A percentile compares a stretch with the other conserved stretches of the same genome.
Conservation (phyloP, 352 stramenopile genomes). For the Phytophthora pisi region DNA sequence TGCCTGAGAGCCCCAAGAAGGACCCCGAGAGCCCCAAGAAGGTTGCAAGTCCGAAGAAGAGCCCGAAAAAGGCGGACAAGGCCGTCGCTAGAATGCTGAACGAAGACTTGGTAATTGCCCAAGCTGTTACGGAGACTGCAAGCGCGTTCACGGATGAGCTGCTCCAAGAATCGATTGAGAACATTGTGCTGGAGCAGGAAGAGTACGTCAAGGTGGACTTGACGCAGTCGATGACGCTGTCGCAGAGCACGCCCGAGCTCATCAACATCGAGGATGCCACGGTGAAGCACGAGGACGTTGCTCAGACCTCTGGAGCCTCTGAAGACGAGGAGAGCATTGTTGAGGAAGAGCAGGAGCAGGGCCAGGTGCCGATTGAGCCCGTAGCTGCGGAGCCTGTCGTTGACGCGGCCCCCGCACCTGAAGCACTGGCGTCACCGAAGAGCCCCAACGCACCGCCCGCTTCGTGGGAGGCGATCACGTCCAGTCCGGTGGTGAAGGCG, state of each 20-base stretch:
- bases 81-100: slow-evolving; percentile 27
- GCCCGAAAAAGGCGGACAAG: slow-evolving; percentile 6
- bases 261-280: slow-evolving; percentile 35
- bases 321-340: slow-evolving; percentile 30
- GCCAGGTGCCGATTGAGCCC: slow-evolving; percentile 7
- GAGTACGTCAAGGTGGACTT: slow-evolving; percentile 77
- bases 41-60: slow-evolving; percentile 20
- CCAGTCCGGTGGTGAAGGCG: slow-evolving; percentile 23
- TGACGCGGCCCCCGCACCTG: background rate
- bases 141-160: slow-evolving; percentile 50
- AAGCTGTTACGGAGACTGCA: slow-evolving; percentile 45
- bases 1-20: slow-evolving; percentile 18
- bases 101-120: slow-evolving; percentile 36
- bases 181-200: slow-evolving; percentile 54
- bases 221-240: slow-evolving; percentile 49
- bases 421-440: slow-evolving; percentile 26
- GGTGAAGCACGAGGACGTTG: slow-evolving; percentile 24
- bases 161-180: slow-evolving; percentile 55
- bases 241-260: slow-evolving; percentile 32
- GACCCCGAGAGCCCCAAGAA: slow-evolving; percentile 14
- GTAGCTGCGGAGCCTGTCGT: slow-evolving; percentile 13
- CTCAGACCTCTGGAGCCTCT: slow-evolving; percentile 19
- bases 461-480: slow-evolving; percentile 32
- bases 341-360: slow-evolving; percentile 32
- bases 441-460: slow-evolving; percentile 3